Base-by-base conservation (phyloP, 805 yeast species). In the Groenewaldozyma salmanticensis region DNA sequence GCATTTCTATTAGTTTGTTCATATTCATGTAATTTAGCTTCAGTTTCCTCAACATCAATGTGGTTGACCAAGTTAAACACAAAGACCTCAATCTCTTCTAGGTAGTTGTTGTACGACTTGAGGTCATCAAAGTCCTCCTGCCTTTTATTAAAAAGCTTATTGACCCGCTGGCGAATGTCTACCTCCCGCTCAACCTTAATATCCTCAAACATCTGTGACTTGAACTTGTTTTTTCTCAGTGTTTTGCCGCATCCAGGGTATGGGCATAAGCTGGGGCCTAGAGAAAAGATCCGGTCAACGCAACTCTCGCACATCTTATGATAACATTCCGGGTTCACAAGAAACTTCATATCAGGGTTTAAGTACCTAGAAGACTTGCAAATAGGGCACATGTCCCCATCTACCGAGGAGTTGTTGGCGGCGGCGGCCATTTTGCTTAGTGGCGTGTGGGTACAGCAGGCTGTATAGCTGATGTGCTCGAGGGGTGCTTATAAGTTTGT, bases 231-330 rank as follows among this genome's bases (percentile, higher is more conserved):
- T 69, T 83, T 84, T 51, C 98, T 69, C 47, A 92, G 66, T 7
- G 80, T 84, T 66, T 81, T 85, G 43, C 80, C 87, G 66, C 99
- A 92, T 39, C 80, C 78, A 3, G 87, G 82, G 59, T 88, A 90
- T 1, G 98, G 98, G 59, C 99, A 92, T 17, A 88, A 92, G 0
- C 96, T 92, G 0, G 98, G 98, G 2, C 99, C 99, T 38, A 82
- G 66, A 4, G 95, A 77, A 58, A 84, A 92, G 40, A 92, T 88
- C 49, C 98, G 73, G 61, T 92, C 97, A 33, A 90, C 97, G 64
- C 98, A 92, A 1, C 94, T 78, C 45, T 62, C 96, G 65, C 99
- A 92, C 61, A 92, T 90, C 68, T 86, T 90, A 59, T 92, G 99
- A 58, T 92, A 92, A 64, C 99, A 92, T 60, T 92, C 98, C 0